Evolutionary conservation across 768 basidiomycete genomes (phyloP), one percentile per base, ranked within the genome.

Genomic region (Russula sp.): DNA sequence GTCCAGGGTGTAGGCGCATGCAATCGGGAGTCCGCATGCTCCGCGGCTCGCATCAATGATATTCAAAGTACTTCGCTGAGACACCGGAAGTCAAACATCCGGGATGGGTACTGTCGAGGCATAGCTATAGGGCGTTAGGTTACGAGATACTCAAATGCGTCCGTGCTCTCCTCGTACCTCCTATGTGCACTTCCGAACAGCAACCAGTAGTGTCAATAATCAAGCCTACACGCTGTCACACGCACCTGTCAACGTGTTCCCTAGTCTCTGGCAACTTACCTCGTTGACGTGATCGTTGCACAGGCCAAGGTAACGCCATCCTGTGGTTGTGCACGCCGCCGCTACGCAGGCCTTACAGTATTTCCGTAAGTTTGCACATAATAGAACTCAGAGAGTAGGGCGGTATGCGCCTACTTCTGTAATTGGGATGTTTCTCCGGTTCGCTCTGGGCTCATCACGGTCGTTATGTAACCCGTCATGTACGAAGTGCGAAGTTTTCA

Each of bases 181-280:
- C 2, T 27, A 27, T 27, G 27, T 27, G 27, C 27, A 27, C 27
- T 27, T 27, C 27, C 27, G 27, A 27, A 27, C 27, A 27, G 27
- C 27, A 27, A 27, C 27, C 27, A 27, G 27, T 27, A 2, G 27
- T 27, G 27, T 27, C 27, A 27, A 27, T 27, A 27, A 27, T 27
- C 27, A 27, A 27, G 27, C 27, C 35, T 37, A 37, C 35, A 37
- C 10, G 35, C 13, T 5, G 51, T 16, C 10, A 58, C 27, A 0
- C 58, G 53, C 27, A 53, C 4, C 4, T 63, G 62, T 63, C 4
- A 58, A 50, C 20, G 9, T 45, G 14, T 63, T 58, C 20, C 18
- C 2, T 13, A 11, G 11, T 14, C 7, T 16, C 27, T 14, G 13
- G 5, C 27, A 13, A 40, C 45, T 5, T 18, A n/a, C 31, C 22